Conservation (phyloP, 2,329 filamentous ascomycete species). For the Ophiosphaerella narmari region DNA sequence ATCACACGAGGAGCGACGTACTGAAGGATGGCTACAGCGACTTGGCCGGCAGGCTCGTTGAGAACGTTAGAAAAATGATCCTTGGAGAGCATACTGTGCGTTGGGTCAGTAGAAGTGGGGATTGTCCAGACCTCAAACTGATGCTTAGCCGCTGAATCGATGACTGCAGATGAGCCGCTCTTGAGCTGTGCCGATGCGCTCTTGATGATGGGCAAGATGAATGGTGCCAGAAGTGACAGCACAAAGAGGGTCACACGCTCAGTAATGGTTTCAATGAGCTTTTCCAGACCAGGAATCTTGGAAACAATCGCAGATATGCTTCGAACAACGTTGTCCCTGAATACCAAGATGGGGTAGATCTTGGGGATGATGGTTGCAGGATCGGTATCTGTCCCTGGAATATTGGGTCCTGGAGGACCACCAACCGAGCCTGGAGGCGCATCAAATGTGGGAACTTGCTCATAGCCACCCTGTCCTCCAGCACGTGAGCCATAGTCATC, state of each 20-base stretch:
- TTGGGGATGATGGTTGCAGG: constrained; percentile 55
- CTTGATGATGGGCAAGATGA: constrained; percentile 88
- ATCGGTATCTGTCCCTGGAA: constrained; percentile 83
- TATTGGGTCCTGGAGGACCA: constrained; percentile 54
- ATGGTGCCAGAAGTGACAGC: constrained; percentile 86
- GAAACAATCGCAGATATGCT: constrained; percentile 82
- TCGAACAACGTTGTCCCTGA: constrained; percentile 91
- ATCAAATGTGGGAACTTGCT: constrained; percentile 42
- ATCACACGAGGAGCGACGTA: constrained; percentile 86
- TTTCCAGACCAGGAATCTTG: constrained; percentile 88
- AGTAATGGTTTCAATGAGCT: constrained; percentile 89
- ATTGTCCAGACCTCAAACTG: constrained; percentile 58
- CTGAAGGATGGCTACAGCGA: constrained; percentile 68
- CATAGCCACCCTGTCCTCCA: constrained; percentile 47
- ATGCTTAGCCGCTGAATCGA: constrained; percentile 57
- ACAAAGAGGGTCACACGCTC: constrained; percentile 93
- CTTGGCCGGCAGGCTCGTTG: constrained; percentile 55
- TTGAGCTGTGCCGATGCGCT: constrained; percentile 84
- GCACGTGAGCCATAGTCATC: constrained; percentile 47
- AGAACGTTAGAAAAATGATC: constrained; percentile 58
- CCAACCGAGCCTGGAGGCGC: constrained; percentile 51
- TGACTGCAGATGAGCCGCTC: constrained; percentile 75
- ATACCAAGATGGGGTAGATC: constrained; percentile 93
- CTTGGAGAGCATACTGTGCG: constrained; percentile 57
- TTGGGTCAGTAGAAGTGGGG: constrained; percentile 54